Base-by-base conservation (phyloP, 768 basidiomycete genomes). In the Collybia sordida region DNA sequence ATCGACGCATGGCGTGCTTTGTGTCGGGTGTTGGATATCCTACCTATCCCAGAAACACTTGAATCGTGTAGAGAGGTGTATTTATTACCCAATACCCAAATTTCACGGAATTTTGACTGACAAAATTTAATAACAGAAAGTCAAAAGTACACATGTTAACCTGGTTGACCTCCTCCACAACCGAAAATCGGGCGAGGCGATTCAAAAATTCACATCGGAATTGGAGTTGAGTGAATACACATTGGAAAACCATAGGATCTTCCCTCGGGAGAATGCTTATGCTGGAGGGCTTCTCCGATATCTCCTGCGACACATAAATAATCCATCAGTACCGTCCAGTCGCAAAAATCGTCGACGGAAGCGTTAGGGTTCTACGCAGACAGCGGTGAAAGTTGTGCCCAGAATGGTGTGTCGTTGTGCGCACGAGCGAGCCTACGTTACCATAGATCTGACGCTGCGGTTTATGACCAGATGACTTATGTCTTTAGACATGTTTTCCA, bases 101-200 rank as follows among this genome's bases (percentile, higher is more conserved):
- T 22, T 40, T 21, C 43, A 17, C 12, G 4, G 3, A 25, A 6
- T 18, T 7, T 17, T 34, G 11, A n/a, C 9, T 28, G 14, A n/a
- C n/a, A 18, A 8, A 15, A 14, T 34, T 9, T 18, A 15, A 37
- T 15, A 36, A 6, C 34, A 72, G 70, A 59, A 56, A 3, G 64
- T 73, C 5, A 36, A 47, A 12, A 44, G 43, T 11, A 64, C 60
- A 0, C 64, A 71, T 46, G 72, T 74, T 35, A 76, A 76, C 51
- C 57, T 75, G 15, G 65, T 73, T 3, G 74, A 75, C 50, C 51
- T 75, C 7, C 58, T 70, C 7, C 65, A 72, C 45, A 52, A 49
- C 5, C 42, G 35, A 3, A 48, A 47, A 2, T 51, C 55, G 4
- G 45, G 43, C 3, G 27, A 38, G 8, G 47, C 44, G 0, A 47